A percentile compares a stretch with the other conserved stretches of the same genome.
These are phyloP conservation scores for Alternaria ventricosa DNA, from an alignment of 2,329 filamentous ascomycete genomes.

Conservation along the genomic window DNA sequence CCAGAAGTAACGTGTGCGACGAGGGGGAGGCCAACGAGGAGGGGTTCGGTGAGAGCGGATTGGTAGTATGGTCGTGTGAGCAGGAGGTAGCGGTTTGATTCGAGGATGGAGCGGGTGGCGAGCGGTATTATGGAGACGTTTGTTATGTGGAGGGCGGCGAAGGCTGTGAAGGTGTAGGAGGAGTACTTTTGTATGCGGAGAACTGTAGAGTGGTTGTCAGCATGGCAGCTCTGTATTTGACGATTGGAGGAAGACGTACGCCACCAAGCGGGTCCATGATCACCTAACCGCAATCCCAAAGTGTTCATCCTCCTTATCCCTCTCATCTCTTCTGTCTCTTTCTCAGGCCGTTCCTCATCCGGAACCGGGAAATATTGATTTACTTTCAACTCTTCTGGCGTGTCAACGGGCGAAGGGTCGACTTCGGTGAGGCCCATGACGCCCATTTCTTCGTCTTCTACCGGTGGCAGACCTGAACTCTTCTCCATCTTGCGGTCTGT, in stretches of 20 bases:
- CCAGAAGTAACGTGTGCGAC: constrained; percentile 79
- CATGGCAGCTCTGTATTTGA: background rate
- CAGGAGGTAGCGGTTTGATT: constrained; percentile 83
- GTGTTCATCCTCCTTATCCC: constrained; percentile 35
- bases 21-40: constrained; percentile 78
- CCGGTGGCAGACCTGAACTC: constrained; percentile 23
- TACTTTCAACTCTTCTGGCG: constrained; percentile 56
- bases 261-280: constrained; percentile 78
- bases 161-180: constrained; percentile 66
- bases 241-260: constrained; percentile 57
- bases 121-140: constrained; percentile 55
- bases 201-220: constrained; percentile 56
- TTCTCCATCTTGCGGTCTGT: constrained; percentile 19
- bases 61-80: constrained; percentile 94
- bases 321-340: constrained; percentile 14
- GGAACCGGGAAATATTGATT: constrained; percentile 56
- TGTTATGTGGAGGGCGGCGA: constrained; percentile 52
- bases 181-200: constrained; percentile 85
- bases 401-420: constrained; percentile 80
- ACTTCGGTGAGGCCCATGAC: constrained; percentile 74
- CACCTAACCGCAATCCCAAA: constrained; percentile 63
- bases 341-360: constrained; percentile 13
- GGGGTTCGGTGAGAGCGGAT: constrained; percentile 74
- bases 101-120: constrained; percentile 60
- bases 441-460: constrained; percentile 54